A percentile compares a stretch with the other conserved stretches of the same genome.
Conservation (phyloP, 2,329 filamentous ascomycete species). For the Penicillium sp. region DNA sequence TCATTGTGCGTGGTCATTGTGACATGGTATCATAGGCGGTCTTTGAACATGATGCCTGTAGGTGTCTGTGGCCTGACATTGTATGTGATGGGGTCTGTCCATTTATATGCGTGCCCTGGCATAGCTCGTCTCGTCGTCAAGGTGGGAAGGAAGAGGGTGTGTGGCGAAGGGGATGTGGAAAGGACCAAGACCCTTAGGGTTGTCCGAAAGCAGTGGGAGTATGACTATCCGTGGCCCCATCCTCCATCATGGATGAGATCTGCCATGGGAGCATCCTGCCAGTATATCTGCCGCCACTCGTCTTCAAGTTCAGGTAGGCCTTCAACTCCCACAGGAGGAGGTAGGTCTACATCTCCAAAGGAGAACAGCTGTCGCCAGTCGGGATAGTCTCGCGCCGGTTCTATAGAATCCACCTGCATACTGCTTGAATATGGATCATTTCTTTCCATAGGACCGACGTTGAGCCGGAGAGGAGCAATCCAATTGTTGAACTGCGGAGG, state of each 20-base stretch:
- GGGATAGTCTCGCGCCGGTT: conserved; percentile 37
- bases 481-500: conserved; percentile 34
- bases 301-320: conserved; percentile 44
- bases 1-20: conserved; percentile 17
- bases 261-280: conserved; percentile 46
- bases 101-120: conserved; percentile 18
- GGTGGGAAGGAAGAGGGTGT: background rate
- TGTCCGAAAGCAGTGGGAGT: background rate
- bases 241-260: conserved; percentile 44
- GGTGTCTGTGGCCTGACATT: conserved; percentile 7
- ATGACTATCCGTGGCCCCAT: conserved; percentile 37
- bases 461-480: conserved; percentile 31
- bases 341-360: conserved; percentile 41
- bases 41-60: background rate
- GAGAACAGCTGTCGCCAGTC: conserved; percentile 48
- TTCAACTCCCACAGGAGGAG: conserved; percentile 40
- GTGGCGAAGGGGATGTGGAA: background rate
- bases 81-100: conserved; percentile 2
- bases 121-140: conserved; percentile 26
- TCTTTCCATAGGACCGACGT: conserved; percentile 27
- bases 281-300: conserved; percentile 49
- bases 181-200: background rate
- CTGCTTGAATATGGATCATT: conserved; percentile 26
- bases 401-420: conserved; percentile 34
- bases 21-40: conserved; percentile 24